Conservation (phyloP, 306 rosid genomes). For the Inga oerstediana region DNA sequence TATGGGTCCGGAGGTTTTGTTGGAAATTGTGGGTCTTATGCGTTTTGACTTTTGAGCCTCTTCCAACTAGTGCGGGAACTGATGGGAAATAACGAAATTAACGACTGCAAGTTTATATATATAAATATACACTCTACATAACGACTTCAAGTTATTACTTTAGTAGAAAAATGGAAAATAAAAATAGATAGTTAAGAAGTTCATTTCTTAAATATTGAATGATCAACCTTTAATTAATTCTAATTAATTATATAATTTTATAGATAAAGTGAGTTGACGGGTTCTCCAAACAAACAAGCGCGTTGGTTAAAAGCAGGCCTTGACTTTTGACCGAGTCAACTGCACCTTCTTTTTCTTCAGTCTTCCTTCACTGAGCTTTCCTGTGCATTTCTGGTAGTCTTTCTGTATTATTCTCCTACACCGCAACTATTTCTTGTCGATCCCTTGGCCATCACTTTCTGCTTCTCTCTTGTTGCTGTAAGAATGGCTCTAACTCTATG, state of each 20-base stretch:
- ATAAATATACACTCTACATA: no score
- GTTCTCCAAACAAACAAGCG: not conserved
- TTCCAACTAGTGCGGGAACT: not conserved
- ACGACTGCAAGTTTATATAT: no score
- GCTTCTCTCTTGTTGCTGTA: not conserved
- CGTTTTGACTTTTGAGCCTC: not conserved
- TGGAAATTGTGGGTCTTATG: no score
- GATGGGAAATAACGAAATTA: not conserved
- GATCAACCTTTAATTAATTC: no score
- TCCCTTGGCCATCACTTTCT: not conserved
- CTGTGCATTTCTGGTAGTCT: not conserved
- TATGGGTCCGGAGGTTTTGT: no score
- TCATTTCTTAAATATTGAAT: no score
- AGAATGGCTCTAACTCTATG: conserved; percentile 28
- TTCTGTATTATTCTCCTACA: not conserved
- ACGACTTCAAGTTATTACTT: no score
- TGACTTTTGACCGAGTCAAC: not conserved
- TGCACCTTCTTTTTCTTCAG: not conserved
- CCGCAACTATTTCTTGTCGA: not conserved
- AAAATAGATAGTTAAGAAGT: no score
- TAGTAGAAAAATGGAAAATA: no score
- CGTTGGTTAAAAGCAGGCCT: not conserved
- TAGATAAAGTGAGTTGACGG: not conserved
- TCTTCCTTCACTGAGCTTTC: not conserved
- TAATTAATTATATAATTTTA: no score